Conservation (phyloP, 768 basidiomycete genomes). For the Lactifluus hygrophoroides region DNA sequence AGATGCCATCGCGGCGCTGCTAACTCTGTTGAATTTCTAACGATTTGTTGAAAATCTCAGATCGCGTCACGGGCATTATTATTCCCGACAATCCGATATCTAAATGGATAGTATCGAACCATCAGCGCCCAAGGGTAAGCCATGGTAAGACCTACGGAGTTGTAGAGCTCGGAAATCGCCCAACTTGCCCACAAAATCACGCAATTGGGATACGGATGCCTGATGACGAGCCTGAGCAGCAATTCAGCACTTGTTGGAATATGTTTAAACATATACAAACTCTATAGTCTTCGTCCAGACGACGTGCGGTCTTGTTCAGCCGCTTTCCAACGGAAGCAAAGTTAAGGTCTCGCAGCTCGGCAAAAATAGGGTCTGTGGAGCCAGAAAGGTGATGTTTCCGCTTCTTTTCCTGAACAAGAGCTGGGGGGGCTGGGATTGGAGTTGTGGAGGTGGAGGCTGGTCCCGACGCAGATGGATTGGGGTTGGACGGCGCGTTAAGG, state of each 20-base stretch:
- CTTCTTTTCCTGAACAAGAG: conserved; percentile 68
- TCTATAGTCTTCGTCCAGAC: conserved; percentile 91
- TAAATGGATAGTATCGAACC: conserved; percentile 27
- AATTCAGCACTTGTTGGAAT: neutral
- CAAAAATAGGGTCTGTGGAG: conserved; percentile 68
- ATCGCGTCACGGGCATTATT: conserved; percentile 74
- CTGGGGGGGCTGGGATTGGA: conserved; percentile 41
- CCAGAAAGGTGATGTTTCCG: conserved; percentile 85
- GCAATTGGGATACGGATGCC: conserved; percentile 83
- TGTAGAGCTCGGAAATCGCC: conserved; percentile 82
- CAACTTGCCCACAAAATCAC: conserved; percentile 92
- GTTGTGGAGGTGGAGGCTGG: conserved; percentile 34
- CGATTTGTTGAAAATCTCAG: conserved; percentile 83
- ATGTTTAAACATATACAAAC: conserved; percentile 29
- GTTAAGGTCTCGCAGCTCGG: conserved; percentile 82
- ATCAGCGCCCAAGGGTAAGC: neutral
- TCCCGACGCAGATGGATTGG: conserved; percentile 29
- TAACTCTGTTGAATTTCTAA: conserved; percentile 94
- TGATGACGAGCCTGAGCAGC: conserved; percentile 63
- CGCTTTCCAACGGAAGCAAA: conserved; percentile 82
- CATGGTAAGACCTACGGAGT: conserved; percentile 57
- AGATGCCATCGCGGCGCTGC: neutral
- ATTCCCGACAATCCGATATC: conserved; percentile 94
- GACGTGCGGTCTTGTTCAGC: conserved; percentile 71
- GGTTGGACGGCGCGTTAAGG: conserved; percentile 44